Evolutionary conservation across 192 early-diverging fungal species (phyloP).

Genomic region (Coemansia sp.): DNA sequence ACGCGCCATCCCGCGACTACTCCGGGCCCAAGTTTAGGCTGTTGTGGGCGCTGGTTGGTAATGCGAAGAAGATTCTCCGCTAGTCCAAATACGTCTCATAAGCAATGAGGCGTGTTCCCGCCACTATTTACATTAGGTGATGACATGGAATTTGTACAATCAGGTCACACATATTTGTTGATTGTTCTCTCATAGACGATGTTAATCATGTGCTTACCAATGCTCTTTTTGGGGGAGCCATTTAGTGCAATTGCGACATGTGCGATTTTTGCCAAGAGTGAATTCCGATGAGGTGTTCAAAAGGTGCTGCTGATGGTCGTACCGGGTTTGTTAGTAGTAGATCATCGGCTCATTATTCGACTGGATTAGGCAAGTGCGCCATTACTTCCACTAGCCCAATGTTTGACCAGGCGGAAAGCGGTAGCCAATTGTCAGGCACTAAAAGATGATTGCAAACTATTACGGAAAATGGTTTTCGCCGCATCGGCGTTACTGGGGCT

Average conservation of each 20-base stretch:
- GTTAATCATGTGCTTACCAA: background rate
- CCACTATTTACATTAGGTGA: background rate
- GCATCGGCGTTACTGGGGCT: background rate
- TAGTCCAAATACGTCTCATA: too few relatives aligned
- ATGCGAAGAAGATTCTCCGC: too few relatives aligned
- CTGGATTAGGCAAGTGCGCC: background rate
- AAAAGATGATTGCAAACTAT: background rate
- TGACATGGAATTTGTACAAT: background rate
- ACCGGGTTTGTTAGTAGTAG: background rate
- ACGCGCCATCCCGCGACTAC: too few relatives aligned
- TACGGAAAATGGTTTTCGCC: background rate
- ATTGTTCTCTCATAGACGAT: background rate
- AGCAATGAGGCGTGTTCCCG: background rate
- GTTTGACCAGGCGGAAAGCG: background rate
- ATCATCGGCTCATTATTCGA: background rate
- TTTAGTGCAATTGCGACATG: background rate
- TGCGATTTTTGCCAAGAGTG: background rate
- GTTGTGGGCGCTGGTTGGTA: too few relatives aligned
- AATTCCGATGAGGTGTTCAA: background rate
- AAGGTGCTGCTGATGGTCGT: background rate
- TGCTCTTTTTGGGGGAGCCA: background rate
- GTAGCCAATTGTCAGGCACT: background rate
- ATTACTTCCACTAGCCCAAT: background rate
- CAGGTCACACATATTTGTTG: background rate
- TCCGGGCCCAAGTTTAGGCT: too few relatives aligned